Conservation (phyloP, 176 grass and related monocot genomes). For the Avena sativa region DNA sequence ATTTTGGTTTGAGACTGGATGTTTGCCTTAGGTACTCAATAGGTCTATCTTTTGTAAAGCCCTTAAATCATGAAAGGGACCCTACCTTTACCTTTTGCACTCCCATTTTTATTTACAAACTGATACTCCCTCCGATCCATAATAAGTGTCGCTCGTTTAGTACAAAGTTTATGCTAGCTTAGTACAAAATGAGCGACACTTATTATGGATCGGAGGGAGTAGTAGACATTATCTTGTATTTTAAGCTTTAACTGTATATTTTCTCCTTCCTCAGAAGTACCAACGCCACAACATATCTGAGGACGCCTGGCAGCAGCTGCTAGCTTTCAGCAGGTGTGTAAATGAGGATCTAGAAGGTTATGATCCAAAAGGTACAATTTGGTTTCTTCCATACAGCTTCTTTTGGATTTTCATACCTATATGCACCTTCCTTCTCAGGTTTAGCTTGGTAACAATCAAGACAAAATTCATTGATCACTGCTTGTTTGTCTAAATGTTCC, state of each 20-base stretch:
- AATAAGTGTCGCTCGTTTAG: too few relatives aligned
- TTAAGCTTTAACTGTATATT: conserved; percentile 38
- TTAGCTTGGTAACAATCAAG: conserved; percentile 28
- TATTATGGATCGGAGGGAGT: too few relatives aligned
- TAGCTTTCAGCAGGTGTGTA: conserved; percentile 87
- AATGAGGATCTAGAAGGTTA: conserved; percentile 91
- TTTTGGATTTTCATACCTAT: conserved; percentile 19
- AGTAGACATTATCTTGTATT: conserved; percentile 28
- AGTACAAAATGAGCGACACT: too few relatives aligned
- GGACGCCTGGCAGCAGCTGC: conserved; percentile 94
- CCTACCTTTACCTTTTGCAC: neutral
- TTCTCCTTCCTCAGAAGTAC: conserved; percentile 64
- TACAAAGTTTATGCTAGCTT: too few relatives aligned
- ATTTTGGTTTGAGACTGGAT: neutral
- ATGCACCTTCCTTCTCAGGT: conserved; percentile 32
- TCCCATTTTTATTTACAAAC: conserved; percentile 12
- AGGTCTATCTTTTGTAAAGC: neutral
- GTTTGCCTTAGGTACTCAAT: conserved; percentile 13
- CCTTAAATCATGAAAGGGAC: neutral
- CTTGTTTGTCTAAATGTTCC: conserved; percentile 38
- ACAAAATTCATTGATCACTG: neutral
- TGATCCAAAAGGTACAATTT: conserved; percentile 85
- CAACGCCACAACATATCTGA: conserved; percentile 91
- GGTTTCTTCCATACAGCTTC: conserved; percentile 18
- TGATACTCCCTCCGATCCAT: too few relatives aligned